Conservation (phyloP, 2,329 filamentous ascomycete species). For the Pseudomassariella vexata region DNA sequence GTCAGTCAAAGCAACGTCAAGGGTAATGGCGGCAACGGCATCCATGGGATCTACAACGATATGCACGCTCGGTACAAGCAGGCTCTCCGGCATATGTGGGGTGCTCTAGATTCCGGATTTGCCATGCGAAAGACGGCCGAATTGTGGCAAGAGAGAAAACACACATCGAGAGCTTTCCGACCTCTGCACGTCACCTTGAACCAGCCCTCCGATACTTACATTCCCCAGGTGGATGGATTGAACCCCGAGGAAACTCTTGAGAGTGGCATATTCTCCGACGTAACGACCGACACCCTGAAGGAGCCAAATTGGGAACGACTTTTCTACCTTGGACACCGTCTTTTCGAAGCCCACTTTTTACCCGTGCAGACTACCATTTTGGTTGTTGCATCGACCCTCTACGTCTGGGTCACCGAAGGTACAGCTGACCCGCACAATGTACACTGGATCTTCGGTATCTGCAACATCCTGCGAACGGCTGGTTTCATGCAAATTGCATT, state of each 20-base stretch:
- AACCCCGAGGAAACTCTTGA: constrained; percentile 35
- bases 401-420: constrained; percentile 47
- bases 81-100: constrained; percentile 72
- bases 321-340: constrained; percentile 54
- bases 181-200: constrained; percentile 49
- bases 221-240: constrained; percentile 36
- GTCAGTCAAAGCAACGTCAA: constrained; percentile 70
- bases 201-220: constrained; percentile 39
- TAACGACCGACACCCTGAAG: constrained; percentile 44
- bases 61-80: constrained; percentile 64
- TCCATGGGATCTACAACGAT: constrained; percentile 50
- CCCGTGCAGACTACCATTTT: constrained; percentile 63
- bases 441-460: constrained; percentile 53
- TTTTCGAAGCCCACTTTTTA: constrained; percentile 72
- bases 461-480: constrained; percentile 52
- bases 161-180: constrained; percentile 47
- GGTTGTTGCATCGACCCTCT: constrained; percentile 56
- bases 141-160: constrained; percentile 52
- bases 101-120: constrained; percentile 63
- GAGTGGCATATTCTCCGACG: constrained; percentile 49
- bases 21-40: constrained; percentile 49
- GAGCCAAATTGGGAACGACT: constrained; percentile 50
- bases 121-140: constrained; percentile 53
- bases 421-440: constrained; percentile 47
- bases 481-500: constrained; percentile 58